These are phyloP conservation scores for Fusarium tanahbumbuense DNA, from an alignment of 2,329 filamentous ascomycete species.

Conservation along the genomic window DNA sequence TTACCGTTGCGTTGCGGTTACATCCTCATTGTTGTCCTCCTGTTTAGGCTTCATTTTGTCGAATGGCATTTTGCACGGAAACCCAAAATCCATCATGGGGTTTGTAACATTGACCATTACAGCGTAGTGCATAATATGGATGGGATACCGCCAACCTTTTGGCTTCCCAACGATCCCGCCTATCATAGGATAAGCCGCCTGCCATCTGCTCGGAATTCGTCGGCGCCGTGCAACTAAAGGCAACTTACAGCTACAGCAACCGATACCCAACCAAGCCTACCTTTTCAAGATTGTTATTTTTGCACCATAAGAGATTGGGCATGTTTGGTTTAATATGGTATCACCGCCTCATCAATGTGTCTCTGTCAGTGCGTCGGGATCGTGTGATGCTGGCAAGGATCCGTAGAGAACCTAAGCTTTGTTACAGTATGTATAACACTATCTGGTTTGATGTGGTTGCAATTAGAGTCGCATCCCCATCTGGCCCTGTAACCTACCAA, in stretches of 20 bases:
- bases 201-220: conserved; percentile 21
- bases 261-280: conserved; percentile 8
- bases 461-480: conserved; percentile 29
- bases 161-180: neutral
- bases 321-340: neutral
- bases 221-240: neutral
- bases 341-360: neutral
- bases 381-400: conserved; percentile 6
- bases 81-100: conserved; percentile 31
- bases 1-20: neutral
- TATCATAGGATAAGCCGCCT: conserved; percentile 16
- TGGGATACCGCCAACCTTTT: conserved; percentile 10
- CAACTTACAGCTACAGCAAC: conserved; percentile 2
- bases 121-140: conserved; percentile 6
- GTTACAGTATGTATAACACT: conserved; percentile 17
- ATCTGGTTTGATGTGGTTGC: conserved; percentile 29
- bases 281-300: conserved; percentile 1
- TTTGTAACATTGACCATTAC: conserved; percentile 26
- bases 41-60: neutral
- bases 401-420: neutral
- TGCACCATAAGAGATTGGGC: neutral
- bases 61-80: neutral
- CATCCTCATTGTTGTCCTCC: neutral
- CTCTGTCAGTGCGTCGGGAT: conserved; percentile 4
- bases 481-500: conserved; percentile 25